Conservation (phyloP, 257 asterid genomes). For the Paraleonurus japonicus region DNA sequence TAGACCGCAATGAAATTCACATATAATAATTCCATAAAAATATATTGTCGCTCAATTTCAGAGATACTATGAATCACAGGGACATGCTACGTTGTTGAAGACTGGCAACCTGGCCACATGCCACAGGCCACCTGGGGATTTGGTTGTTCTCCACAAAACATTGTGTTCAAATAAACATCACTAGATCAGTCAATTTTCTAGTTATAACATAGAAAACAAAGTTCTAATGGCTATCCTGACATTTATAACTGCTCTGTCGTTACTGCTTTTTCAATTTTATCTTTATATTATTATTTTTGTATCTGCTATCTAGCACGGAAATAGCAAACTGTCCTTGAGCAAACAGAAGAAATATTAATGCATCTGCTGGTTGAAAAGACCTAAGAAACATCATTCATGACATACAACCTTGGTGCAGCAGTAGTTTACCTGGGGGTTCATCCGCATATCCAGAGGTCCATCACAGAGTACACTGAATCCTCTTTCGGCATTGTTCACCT, state of each 20-base stretch:
- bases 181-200: neutral
- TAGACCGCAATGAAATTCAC: neutral
- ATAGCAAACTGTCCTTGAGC: neutral
- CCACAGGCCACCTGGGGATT: neutral
- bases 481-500: conserved; percentile 87
- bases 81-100: neutral
- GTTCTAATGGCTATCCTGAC: neutral
- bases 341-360: neutral
- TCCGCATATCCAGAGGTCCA: conserved; percentile 99
- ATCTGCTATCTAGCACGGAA: neutral
- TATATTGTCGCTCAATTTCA: neutral
- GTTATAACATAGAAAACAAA: neutral
- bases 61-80: neutral
- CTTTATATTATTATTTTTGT: neutral
- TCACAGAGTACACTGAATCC: conserved; percentile 88
- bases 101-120: neutral
- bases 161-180: neutral
- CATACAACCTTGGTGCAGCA: conserved; percentile 5
- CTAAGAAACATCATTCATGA: neutral
- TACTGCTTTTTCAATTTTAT: neutral
- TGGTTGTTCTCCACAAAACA: neutral
- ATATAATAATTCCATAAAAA: neutral
- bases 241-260: neutral
- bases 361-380: neutral
- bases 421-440: conserved; percentile 86